These are phyloP conservation scores for Austroboletus eburneus DNA, from an alignment of 768 basidiomycete genomes.

Conservation along the genomic window DNA sequence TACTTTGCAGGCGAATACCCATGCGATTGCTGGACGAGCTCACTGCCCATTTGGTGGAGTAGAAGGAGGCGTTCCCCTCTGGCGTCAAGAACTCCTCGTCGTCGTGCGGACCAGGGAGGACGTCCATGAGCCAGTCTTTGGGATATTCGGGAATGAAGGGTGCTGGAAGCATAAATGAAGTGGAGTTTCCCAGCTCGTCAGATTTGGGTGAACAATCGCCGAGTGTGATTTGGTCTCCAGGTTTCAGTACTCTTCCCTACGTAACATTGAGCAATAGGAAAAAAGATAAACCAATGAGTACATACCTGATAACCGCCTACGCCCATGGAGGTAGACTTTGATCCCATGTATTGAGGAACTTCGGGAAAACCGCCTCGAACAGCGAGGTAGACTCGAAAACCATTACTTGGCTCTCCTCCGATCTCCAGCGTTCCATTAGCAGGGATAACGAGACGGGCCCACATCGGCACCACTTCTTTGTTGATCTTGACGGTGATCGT, in stretches of 20 bases:
- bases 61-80: slow-evolving; percentile 47
- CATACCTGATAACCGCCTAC: slow-evolving; percentile 56
- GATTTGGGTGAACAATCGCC: slow-evolving; percentile 25
- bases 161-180: slow-evolving; percentile 20
- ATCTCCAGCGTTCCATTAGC: slow-evolving; percentile 42
- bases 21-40: slow-evolving; percentile 58
- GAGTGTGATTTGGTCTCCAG: slow-evolving; percentile 49
- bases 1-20: slow-evolving; percentile 53
- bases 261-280: slow-evolving; percentile 9
- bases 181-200: slow-evolving; percentile 9
- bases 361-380: slow-evolving; percentile 58
- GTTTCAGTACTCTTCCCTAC: slow-evolving; percentile 48
- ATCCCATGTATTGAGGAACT: slow-evolving; percentile 53
- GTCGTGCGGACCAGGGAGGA: slow-evolving; percentile 61
- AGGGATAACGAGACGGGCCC: slow-evolving; percentile 47
- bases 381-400: slow-evolving; percentile 54
- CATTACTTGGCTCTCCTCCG: slow-evolving; percentile 27
- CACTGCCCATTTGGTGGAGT: slow-evolving; percentile 48
- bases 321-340: slow-evolving; percentile 63
- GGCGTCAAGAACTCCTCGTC: slow-evolving; percentile 51
- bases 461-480: slow-evolving; percentile 37
- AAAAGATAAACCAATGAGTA: neutral
- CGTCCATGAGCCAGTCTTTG: slow-evolving; percentile 47
- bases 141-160: slow-evolving; percentile 42
- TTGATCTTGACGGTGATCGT: slow-evolving; percentile 40